Percentiles rank a stretch among this genome's conserved stretches.
Conservation (phyloP, 345 rosid genomes). For the Murraya koenigii region DNA sequence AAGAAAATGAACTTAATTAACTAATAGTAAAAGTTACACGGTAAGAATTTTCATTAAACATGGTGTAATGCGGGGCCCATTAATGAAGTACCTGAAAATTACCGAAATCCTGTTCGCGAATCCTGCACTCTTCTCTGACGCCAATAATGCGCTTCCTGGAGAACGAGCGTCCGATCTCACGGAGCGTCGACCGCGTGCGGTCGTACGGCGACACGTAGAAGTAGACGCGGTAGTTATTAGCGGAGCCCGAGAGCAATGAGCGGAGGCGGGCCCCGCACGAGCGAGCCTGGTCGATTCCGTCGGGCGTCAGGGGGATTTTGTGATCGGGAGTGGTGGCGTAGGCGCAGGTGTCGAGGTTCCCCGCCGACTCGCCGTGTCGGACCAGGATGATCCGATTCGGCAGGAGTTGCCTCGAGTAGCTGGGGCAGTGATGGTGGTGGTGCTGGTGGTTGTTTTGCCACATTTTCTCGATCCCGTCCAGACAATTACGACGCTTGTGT, state of each 20-base stretch:
- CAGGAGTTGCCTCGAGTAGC: slow-evolving; percentile 25
- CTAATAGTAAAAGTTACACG: neutral
- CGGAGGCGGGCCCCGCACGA: slow-evolving; percentile 57
- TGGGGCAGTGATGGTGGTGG: too few species aligned
- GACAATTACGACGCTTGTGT: neutral
- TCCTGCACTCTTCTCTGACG: slow-evolving; percentile 88
- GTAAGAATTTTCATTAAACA: neutral
- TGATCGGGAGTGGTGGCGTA: slow-evolving; percentile 85
- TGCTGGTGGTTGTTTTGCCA: neutral
- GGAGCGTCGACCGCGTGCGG: slow-evolving; percentile 80
- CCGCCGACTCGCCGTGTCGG: slow-evolving; percentile 95
- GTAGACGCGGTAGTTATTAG: slow-evolving; percentile 62
- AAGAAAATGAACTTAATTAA: neutral
- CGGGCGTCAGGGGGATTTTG: slow-evolving; percentile 69
- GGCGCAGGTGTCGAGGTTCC: slow-evolving; percentile 75
- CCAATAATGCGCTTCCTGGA: slow-evolving; percentile 71
- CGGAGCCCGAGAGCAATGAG: slow-evolving; percentile 37
- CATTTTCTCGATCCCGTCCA: neutral
- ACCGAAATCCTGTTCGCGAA: slow-evolving; percentile 96
- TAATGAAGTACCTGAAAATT: slow-evolving; percentile 55
- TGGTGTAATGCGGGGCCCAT: neutral
- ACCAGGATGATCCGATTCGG: slow-evolving; percentile 93
- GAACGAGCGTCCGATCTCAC: slow-evolving; percentile 90
- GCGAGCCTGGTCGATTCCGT: slow-evolving; percentile 59
- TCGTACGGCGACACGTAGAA: slow-evolving; percentile 96